Base-by-base conservation (phyloP, 192 early-diverging fungal species). In the Rhizophagus sp. region DNA sequence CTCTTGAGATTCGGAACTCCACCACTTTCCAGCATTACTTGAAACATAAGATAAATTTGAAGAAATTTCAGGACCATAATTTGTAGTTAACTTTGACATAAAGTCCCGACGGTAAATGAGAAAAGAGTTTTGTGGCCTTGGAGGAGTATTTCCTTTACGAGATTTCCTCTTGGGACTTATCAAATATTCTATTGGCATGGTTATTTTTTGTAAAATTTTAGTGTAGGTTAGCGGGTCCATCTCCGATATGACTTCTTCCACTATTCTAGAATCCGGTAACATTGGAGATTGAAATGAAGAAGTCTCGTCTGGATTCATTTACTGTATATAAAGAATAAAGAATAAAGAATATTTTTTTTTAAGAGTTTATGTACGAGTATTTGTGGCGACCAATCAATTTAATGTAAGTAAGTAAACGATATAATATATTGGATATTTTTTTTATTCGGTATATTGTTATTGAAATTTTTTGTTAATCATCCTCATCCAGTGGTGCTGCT, bases 121-220 rank as follows among this genome's bases (percentile, higher is more conserved):
- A 57, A 79, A 79, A 12, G 27, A 33, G 22, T 79, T 79, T 69
- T 79, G 77, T 34, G 77, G 77, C 3, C 77, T 22, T 30, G 77
- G 77, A 27, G 9, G 44, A 47, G 36, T 19, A 34, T 65, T 22
- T 57, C 47, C 65, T 57, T 27, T 50, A 61, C 77, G 77, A 12
- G 66, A 50, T 52, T 69, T 79, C 8, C 5, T 7, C 13, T 17
- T 57, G 8, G 77, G 67, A 41, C 44, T n/a, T n/a, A 79, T 79
- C 15, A 79, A 57, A 22, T 50, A n/a, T 57, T 70, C 47, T 33
- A 79, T 30, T 7, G n/a, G 17, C 7, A 79, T 2, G 22, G 77
- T 57, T 2, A 78, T 50, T 52, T 69, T 49, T 57, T 50, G 25
- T 13, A 22, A 12, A 4, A 78, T 66, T 68, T 68, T 36, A 10